Evolutionary conservation across 164 flowering plant genomes (phyloP).

Genomic region (Nymphaea colorata): DNA sequence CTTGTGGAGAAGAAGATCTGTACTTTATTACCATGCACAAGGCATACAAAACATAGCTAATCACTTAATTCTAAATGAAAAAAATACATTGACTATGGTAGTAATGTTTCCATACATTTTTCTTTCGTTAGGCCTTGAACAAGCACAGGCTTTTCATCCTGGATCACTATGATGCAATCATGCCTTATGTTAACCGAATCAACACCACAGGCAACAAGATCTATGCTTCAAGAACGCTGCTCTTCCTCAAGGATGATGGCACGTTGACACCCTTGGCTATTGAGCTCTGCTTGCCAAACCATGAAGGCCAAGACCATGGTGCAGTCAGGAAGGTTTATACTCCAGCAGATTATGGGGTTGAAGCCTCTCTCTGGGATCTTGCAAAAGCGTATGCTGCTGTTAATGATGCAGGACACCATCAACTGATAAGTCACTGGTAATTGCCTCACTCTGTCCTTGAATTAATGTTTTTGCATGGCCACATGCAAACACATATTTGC

Average conservation of each 20-base stretch:
- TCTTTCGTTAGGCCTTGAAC: constrained; percentile 23
- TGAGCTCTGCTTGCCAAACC: constrained; percentile 82
- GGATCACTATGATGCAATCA: constrained; percentile 46
- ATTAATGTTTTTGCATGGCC: neutral
- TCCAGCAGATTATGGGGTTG: constrained; percentile 46
- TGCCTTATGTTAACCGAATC: constrained; percentile 41
- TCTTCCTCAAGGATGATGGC: constrained; percentile 61
- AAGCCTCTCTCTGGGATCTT: constrained; percentile 70
- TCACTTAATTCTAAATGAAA: too few relatives aligned
- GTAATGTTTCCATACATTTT: too few relatives aligned
- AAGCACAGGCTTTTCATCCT: constrained; percentile 33
- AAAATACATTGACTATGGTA: too few relatives aligned
- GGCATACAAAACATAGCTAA: too few relatives aligned
- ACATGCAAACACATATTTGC: neutral
- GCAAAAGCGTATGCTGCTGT: constrained; percentile 94
- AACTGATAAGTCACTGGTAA: constrained; percentile 92
- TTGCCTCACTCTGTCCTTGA: neutral
- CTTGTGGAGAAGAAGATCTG: too few relatives aligned
- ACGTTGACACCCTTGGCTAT: constrained; percentile 81
- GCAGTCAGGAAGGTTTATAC: constrained; percentile 54
- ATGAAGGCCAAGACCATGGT: constrained; percentile 61
- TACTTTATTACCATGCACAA: too few relatives aligned
- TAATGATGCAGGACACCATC: constrained; percentile 82
- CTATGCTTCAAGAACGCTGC: constrained; percentile 70
- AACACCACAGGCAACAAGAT: constrained; percentile 53